These are phyloP conservation scores for Beta macrorhiza DNA, from an alignment of 179 eudicot species.

Conservation along the genomic window DNA sequence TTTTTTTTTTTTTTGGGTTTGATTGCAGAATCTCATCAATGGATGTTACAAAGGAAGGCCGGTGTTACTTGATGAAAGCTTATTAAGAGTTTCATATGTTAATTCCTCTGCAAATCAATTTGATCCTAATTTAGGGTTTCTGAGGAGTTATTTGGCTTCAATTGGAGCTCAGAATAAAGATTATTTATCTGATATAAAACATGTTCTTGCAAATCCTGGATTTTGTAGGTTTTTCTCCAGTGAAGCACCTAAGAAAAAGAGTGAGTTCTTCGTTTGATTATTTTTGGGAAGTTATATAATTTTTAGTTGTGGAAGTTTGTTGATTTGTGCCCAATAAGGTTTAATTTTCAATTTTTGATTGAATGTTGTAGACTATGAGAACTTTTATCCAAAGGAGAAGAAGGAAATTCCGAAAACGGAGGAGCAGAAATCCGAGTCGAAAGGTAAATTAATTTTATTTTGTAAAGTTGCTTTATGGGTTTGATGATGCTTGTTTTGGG, in stretches of 20 bases:
- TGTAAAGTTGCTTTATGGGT: neutral
- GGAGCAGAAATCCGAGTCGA: slow-evolving; percentile 68
- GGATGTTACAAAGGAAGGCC: slow-evolving; percentile 41
- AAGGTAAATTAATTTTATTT: slow-evolving; percentile 43
- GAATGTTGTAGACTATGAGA: slow-evolving; percentile 61
- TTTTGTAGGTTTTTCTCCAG: slow-evolving; percentile 52
- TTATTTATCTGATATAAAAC: slow-evolving; percentile 40
- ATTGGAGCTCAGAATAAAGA: slow-evolving; percentile 35
- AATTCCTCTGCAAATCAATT: slow-evolving; percentile 17
- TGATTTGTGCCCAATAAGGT: neutral
- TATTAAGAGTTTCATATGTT: slow-evolving; percentile 24
- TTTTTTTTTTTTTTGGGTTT: slow-evolving; percentile 2
- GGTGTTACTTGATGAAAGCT: slow-evolving; percentile 27
- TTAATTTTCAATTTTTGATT: neutral
- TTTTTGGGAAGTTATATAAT: neutral
- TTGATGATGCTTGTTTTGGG: neutral
- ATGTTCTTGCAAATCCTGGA: slow-evolving; percentile 45
- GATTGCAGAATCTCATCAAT: slow-evolving; percentile 46
- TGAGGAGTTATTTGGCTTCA: slow-evolving; percentile 56
- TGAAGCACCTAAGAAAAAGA: slow-evolving; percentile 69
- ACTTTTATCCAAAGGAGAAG: slow-evolving; percentile 77
- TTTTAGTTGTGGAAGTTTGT: neutral
- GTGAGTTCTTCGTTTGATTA: slow-evolving; percentile 35
- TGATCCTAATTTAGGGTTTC: slow-evolving; percentile 46
- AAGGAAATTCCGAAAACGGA: slow-evolving; percentile 72